These are phyloP conservation scores for Tuber aestivum DNA, from an alignment of 495 filamentous ascomycete genomes.

Conservation along the genomic window DNA sequence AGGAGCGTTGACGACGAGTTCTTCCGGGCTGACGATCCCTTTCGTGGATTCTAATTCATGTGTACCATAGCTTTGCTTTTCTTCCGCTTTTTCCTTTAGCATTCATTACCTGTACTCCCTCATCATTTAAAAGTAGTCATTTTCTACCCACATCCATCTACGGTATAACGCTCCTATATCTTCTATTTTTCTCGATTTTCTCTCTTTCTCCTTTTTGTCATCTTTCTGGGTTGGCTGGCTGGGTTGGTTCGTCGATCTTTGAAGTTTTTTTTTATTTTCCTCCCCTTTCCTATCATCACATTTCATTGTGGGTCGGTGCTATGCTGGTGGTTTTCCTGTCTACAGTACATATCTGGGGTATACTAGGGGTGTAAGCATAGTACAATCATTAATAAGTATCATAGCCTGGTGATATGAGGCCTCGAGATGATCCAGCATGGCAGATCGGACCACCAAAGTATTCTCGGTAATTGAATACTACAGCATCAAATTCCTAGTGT, in stretches of 20 bases:
- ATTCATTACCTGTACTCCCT: background rate
- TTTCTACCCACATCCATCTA: background rate
- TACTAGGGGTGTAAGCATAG: background rate
- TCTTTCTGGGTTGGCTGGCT: slow-evolving; percentile 3
- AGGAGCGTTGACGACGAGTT: slow-evolving; percentile 44
- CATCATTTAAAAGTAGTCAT: background rate
- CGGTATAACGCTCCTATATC: background rate
- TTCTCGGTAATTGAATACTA: background rate
- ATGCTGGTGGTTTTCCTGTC: background rate
- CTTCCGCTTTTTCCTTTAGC: background rate
- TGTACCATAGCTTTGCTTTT: background rate
- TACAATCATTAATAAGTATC: background rate
- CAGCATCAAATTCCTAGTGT: background rate
- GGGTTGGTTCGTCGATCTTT: slow-evolving; percentile 6
- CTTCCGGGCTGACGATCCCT: slow-evolving; percentile 45
- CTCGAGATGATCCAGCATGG: background rate
- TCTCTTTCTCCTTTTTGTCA: background rate
- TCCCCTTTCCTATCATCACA: background rate
- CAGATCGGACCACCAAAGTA: background rate
- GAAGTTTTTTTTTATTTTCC: background rate
- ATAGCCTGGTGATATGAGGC: background rate
- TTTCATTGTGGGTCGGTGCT: slow-evolving; percentile 1
- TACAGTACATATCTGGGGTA: background rate
- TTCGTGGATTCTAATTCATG: slow-evolving; percentile 44
- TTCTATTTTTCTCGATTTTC: background rate